Conservation (phyloP, 2,329 filamentous ascomycete genomes). For the Tolypocladium cylindrosporum region DNA sequence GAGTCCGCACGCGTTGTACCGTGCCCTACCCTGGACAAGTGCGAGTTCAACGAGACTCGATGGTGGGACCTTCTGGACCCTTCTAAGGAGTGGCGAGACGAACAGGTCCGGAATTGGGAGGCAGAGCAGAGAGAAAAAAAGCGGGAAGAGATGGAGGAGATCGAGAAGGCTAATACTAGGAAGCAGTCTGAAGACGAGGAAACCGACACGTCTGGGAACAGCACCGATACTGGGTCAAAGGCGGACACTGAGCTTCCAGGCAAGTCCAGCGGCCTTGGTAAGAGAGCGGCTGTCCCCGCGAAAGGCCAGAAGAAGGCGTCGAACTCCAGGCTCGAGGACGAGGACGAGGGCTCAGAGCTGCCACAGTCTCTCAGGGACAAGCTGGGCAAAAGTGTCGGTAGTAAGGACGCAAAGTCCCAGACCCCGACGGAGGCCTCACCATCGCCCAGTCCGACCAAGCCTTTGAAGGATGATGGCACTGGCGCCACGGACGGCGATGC, state of each 20-base stretch:
- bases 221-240: not conserved
- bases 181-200: not conserved
- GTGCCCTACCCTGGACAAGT: conserved; percentile 36
- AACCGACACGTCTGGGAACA: not conserved
- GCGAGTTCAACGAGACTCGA: conserved; percentile 38
- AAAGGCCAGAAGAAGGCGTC: conserved; percentile 7
- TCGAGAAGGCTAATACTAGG: not conserved
- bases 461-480: not conserved
- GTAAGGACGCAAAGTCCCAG: conserved; percentile 5
- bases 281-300: conserved; percentile 8
- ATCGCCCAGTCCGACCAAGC: not conserved
- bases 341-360: conserved; percentile 17
- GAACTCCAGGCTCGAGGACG: conserved; percentile 6
- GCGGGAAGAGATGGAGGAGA: conserved; percentile 12
- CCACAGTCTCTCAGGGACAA: conserved; percentile 22
- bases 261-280: conserved; percentile 2
- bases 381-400: conserved; percentile 10
- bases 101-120: conserved; percentile 34
- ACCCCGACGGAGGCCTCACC: not conserved
- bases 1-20: conserved; percentile 36
- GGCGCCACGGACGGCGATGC: conserved; percentile 1
- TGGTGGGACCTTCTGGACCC: conserved; percentile 42
- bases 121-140: conserved; percentile 26
- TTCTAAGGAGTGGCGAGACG: conserved; percentile 28
- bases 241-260: not conserved